Conservation (phyloP, 2,329 filamentous ascomycete genomes). For the Parastagonospora nodorum region DNA sequence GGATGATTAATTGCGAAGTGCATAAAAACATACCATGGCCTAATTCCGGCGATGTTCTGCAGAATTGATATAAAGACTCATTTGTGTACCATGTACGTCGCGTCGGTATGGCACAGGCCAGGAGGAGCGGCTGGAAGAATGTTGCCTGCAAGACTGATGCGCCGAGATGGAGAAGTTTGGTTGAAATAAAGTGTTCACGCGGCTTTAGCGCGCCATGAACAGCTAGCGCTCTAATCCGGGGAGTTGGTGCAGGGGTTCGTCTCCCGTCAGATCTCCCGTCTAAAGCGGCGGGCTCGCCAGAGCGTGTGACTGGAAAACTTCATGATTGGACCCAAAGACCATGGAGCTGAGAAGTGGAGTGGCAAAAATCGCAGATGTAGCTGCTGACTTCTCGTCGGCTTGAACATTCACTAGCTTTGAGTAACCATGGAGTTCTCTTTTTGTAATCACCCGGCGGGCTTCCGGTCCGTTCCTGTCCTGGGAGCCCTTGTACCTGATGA, state of each 20-base stretch:
- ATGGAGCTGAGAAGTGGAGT: conserved; percentile 12
- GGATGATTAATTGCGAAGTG: too few species aligned
- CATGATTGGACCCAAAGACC: conserved; percentile 8
- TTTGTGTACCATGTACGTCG: conserved; percentile 9
- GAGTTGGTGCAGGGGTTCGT: conserved; percentile 12
- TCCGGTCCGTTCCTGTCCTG: conserved; percentile 32
- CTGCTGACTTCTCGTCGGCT: conserved; percentile 26
- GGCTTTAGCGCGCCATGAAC: conserved; percentile 26
- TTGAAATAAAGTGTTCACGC: conserved; percentile 39
- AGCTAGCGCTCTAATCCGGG: conserved; percentile 22
- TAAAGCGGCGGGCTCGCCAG: conserved; percentile 23
- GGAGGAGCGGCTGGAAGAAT: conserved; percentile 4
- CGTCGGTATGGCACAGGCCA: conserved; percentile 10
- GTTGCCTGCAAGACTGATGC: conserved; percentile 19
- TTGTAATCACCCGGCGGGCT: conserved; percentile 37
- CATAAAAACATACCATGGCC: background rate
- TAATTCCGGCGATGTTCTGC: conserved; percentile 18
- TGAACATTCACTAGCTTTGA: conserved; percentile 15
- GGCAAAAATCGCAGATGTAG: conserved; percentile 22
- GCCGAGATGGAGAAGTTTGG: conserved; percentile 31
- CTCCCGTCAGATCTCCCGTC: conserved; percentile 17
- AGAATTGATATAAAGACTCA: background rate
- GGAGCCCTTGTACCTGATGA: conserved; percentile 1
- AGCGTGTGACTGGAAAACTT: conserved; percentile 3
- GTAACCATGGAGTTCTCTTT: conserved; percentile 14